These are phyloP conservation scores for Steccherinum ochraceum DNA, from an alignment of 768 basidiomycete species.

Conservation along the genomic window DNA sequence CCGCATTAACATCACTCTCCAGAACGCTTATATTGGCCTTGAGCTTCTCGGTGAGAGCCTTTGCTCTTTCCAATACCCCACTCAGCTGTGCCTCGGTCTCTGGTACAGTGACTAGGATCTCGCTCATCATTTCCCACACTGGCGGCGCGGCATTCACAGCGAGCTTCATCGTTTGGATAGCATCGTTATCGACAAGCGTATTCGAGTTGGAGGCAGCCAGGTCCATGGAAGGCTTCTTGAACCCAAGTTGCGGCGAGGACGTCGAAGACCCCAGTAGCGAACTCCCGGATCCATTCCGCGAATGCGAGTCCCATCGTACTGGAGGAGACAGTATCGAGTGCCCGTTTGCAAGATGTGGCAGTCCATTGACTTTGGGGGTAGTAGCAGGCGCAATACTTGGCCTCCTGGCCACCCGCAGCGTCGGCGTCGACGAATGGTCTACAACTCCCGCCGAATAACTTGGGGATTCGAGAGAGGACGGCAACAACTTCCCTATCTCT, in stretches of 20 bases:
- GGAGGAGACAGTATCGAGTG: conserved; percentile 4
- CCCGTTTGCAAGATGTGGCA: background rate
- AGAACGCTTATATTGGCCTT: conserved; percentile 51
- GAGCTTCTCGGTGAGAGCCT: conserved; percentile 57
- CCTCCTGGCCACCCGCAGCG: conserved; percentile 20
- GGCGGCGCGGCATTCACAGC: conserved; percentile 76
- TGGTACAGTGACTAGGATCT: conserved; percentile 47
- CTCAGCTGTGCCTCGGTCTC: conserved; percentile 37
- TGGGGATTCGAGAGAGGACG: conserved; percentile 47
- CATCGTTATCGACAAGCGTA: conserved; percentile 69
- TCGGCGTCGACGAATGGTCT: conserved; percentile 19
- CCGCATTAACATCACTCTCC: conserved; percentile 46
- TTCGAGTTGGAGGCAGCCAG: conserved; percentile 45
- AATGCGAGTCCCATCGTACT: conserved; percentile 30
- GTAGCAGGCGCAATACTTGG: conserved; percentile 11
- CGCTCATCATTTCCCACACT: conserved; percentile 79
- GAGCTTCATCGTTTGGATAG: conserved; percentile 68
- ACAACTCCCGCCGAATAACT: conserved; percentile 41
- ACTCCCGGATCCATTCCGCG: conserved; percentile 37
- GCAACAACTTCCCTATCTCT: conserved; percentile 75
- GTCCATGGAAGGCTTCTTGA: conserved; percentile 36
- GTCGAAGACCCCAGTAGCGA: conserved; percentile 35
- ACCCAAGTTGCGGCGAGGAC: conserved; percentile 32
- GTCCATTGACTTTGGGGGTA: background rate
- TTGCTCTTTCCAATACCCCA: conserved; percentile 54